Percentiles rank a stretch among this genome's conserved stretches.
phyloP scores from a whole-genome alignment of 2,329 filamentous ascomycete species.

The Coniochaeta prunicola region DNA sequence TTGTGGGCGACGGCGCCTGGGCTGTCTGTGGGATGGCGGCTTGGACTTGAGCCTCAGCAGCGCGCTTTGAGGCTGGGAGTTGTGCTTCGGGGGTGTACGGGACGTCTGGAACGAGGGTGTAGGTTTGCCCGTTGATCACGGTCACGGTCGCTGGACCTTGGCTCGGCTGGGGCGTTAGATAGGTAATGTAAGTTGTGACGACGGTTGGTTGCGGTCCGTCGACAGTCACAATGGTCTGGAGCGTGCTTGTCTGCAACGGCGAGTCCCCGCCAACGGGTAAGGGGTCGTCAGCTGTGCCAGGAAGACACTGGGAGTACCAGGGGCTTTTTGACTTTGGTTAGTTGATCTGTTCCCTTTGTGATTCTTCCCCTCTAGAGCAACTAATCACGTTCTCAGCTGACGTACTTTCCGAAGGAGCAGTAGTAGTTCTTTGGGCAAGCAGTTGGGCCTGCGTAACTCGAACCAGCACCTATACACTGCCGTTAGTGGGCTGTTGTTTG shows the following conservation, averaged over 20 bases:
- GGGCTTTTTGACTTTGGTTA: neutral
- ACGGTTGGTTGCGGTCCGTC: conserved; percentile 1
- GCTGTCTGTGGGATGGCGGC: neutral
- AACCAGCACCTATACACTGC: conserved; percentile 4
- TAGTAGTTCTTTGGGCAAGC: conserved; percentile 4
- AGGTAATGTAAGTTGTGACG: conserved; percentile 9
- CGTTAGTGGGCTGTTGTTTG: neutral
- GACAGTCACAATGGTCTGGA: conserved; percentile 1
- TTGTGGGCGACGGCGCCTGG: conserved; percentile 20
- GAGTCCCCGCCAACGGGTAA: conserved; percentile 3
- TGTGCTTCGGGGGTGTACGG: neutral
- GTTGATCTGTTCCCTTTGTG: neutral
- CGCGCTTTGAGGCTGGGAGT: neutral
- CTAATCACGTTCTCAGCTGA: neutral
- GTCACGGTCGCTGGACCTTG: neutral
- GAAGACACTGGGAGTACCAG: conserved; percentile 10
- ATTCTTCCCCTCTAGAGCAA: neutral
- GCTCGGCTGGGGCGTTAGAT: conserved; percentile 4
- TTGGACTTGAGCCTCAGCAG: neutral
- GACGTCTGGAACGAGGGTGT: conserved; percentile 4
- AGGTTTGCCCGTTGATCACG: conserved; percentile 3
- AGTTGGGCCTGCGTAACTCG: conserved; percentile 6
- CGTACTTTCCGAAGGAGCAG: conserved; percentile 7
- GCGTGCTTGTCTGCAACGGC: conserved; percentile 7
- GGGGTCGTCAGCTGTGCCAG: conserved; percentile 2